Percentiles rank a stretch among this genome's conserved stretches.
phyloP scores from a whole-genome alignment of 2,329 filamentous ascomycete species.

The Corynespora cassiicola region DNA sequence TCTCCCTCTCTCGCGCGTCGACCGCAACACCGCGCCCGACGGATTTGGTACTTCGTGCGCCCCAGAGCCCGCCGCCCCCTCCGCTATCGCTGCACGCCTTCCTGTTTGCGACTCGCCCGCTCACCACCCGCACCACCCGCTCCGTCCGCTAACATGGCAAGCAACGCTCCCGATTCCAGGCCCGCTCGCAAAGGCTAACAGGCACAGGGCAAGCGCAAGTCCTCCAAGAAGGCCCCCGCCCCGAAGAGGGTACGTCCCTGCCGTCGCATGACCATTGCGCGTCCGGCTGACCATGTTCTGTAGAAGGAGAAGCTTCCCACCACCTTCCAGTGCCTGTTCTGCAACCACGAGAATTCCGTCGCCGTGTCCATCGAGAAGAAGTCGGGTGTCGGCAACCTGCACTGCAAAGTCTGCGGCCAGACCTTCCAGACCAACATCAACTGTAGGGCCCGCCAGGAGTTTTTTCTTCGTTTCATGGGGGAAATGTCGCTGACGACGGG shows the following conservation, averaged over 20 bases:
- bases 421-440: conserved; percentile 92
- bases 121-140: conserved; percentile 5
- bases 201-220: conserved; percentile 83
- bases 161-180: too few relatives aligned
- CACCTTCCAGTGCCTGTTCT: conserved; percentile 96
- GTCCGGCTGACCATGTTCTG: conserved; percentile 16
- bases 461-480: too few relatives aligned
- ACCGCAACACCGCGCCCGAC: too few relatives aligned
- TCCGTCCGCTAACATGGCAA: conserved; percentile 24
- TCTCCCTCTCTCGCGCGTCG: too few relatives aligned
- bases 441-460: conserved; percentile 66
- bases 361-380: conserved; percentile 95
- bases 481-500: conserved; percentile 17
- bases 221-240: conserved; percentile 79
- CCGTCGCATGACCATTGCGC: conserved; percentile 5
- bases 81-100: too few relatives aligned
- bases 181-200: conserved; percentile 30
- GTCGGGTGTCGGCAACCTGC: conserved; percentile 79
- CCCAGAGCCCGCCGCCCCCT: too few relatives aligned
- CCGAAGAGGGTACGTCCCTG: conserved; percentile 73
- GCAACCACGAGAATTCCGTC: conserved; percentile 95
- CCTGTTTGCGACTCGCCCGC: too few relatives aligned
- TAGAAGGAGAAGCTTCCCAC: conserved; percentile 73
- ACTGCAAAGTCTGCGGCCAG: conserved; percentile 93
- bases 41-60: too few relatives aligned